Evolutionary conservation across 768 basidiomycete species (phyloP), one percentile per base, ranked within the genome.

Genomic region (Mycena haematopus): DNA sequence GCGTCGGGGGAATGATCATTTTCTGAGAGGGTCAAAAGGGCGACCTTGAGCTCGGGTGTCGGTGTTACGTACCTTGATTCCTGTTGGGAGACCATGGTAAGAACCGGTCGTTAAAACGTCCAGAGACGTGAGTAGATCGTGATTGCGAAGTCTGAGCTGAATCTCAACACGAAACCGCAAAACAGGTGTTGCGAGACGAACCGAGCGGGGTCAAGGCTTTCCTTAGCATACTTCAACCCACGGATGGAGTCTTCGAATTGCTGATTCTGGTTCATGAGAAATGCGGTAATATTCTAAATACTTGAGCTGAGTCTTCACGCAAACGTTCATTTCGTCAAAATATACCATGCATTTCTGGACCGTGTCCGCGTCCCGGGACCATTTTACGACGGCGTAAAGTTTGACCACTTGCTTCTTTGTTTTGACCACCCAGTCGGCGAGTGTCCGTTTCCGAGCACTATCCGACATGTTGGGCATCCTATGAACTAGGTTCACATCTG

Each of bases 341-440:
- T 61, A 49, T 68, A 87, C 92, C 93, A 94, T 93, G 80, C 89
- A 91, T 76, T 91, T 92, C 75, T 95, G 92, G 44, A 92, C 88
- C 7, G 89, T 88, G 60, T 85, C 85, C 44, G 91, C 90, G 73
- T 95, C 93, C 63, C 91, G 82, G 38, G 91, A 84, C 95, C 95
- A 97, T 69, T 94, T 91, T 9, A 85, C 83, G 29, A 95, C 84
- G 13, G 93, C 95, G 69, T 93, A 93, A 15, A 96, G 76, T 74
- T 95, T 95, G 31, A 94, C 89, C 35, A 94, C 86, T 70, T 96
- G 94, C 69, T 94, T 91, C 76, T 96, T 92, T 6, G 85, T 92
- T 73, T 89, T 88, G n/a, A 94, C 90, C 0, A 94, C 93, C 86
- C 91, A 96, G 67, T 95, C 93, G 2, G 92, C 92, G 33, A 96